Evolutionary conservation across 1,139 yeast species (phyloP), one percentile per base, ranked within the genome.

Genomic region (Lodderomyces elongisporus): DNA sequence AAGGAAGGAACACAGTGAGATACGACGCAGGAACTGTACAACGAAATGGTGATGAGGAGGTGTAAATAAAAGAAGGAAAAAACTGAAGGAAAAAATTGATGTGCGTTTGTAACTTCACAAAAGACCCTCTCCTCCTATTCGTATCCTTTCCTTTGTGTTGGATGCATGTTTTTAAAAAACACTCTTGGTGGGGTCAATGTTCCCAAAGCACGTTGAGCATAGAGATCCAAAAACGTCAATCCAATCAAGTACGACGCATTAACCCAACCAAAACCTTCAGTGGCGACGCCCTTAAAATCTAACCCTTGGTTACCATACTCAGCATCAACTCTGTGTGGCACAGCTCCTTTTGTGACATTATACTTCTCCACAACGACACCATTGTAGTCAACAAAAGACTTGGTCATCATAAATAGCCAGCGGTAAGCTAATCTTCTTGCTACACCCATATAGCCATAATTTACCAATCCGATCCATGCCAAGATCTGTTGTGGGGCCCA

Each of bases 401-500:
- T 78, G 1, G 95, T 88, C 79, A 93, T 85, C 69, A 89, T 69
- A 52, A 71, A 83, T 27, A 87, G 63, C 98, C 98, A 91, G 40
- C 95, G 71, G 53, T 85, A 85, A 3, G 81, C 80, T 37, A 91
- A 61, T 41, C 97, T 65, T 40, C 81, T 69, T 3, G 93, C 81
- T 16, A 74, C 74, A 3, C 73, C 78, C 3, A 58, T 62, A 51
- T 69, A 85, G 0, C 93, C 94, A 52, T 91, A 91, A 37, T 80
- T 75, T 22, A 57, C 52, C 26, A 91, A 66, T 0, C 97, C 98
- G 28, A 74, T 74, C 98, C 98, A 91, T 1, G 95, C 93, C 35
- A 91, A 61, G 14, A 91, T 85, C 56, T 91, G 98, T 56, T 93
- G 98, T 2, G 98, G 98, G 0, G 98, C 96, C 98, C 98, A 91